Conservation (phyloP, 2,329 filamentous ascomycete species). For the Pseudocercospora fuligena region DNA sequence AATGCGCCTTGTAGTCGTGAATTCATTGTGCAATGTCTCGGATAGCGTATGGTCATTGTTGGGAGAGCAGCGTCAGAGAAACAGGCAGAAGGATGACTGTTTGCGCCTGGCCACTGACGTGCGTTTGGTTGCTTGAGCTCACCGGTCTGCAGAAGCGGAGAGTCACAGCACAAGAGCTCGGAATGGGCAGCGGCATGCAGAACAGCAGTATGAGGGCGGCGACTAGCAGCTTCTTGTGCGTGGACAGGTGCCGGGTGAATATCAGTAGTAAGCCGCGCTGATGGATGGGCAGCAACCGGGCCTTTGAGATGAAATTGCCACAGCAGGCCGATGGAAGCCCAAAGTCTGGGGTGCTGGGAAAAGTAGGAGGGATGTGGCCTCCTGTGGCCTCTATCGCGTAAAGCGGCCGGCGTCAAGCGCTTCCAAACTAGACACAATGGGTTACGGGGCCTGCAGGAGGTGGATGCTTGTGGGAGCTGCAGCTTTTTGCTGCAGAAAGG, state of each 20-base stretch:
- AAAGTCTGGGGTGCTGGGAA: conserved; percentile 16
- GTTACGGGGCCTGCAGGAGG: conserved; percentile 18
- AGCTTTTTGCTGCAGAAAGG: conserved; percentile 4
- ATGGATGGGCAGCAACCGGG: conserved; percentile 22
- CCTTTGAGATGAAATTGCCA: conserved; percentile 19
- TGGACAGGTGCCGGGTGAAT: conserved; percentile 8
- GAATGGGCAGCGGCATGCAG: conserved; percentile 3
- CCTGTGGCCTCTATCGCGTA: conserved; percentile 5
- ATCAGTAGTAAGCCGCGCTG: conserved; percentile 7
- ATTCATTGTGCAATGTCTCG: conserved; percentile 36
- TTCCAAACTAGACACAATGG: conserved; percentile 17
- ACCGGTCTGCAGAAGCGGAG: conserved; percentile 24
- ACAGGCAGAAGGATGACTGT: conserved; percentile 35
- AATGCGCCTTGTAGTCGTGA: conserved; percentile 17
- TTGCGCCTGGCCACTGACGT: conserved; percentile 30
- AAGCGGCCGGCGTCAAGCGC: conserved; percentile 17
- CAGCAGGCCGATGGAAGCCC: conserved; percentile 9
- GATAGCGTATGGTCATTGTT: conserved; percentile 26
- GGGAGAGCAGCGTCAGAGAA: conserved; percentile 19
- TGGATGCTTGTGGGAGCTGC: conserved; percentile 14
- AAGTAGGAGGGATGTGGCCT: background rate
- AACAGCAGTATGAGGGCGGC: conserved; percentile 10
- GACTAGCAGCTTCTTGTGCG: conserved; percentile 21
- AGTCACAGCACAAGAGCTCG: conserved; percentile 20
- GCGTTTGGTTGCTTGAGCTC: conserved; percentile 12